Conservation (phyloP, 2,329 filamentous ascomycete genomes). For the Coniochaeta pulveracea region DNA sequence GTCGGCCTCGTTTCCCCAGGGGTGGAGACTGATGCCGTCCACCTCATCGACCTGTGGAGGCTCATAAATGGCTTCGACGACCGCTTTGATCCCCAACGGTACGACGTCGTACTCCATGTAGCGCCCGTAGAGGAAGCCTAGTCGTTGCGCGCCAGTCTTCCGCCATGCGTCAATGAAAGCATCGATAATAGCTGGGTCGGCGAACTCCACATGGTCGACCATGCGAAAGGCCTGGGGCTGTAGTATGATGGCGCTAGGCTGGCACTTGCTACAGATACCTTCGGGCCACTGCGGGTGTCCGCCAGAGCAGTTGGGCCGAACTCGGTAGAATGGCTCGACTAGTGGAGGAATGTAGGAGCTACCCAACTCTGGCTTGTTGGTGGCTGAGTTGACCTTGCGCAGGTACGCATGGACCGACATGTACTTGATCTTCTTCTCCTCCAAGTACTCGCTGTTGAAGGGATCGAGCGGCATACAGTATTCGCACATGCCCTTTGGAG, state of each 20-base stretch:
- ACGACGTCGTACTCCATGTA: constrained; percentile 89
- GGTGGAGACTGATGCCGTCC: constrained; percentile 74
- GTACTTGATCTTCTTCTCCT: constrained; percentile 98
- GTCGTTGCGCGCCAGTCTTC: constrained; percentile 67
- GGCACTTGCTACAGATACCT: constrained; percentile 96
- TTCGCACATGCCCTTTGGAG: constrained; percentile 97
- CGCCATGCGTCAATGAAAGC: constrained; percentile 89
- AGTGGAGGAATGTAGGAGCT: constrained; percentile 94
- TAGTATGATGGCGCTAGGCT: constrained; percentile 90
- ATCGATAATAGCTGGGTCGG: constrained; percentile 73
- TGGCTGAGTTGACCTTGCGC: constrained; percentile 88
- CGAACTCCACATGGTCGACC: constrained; percentile 97
- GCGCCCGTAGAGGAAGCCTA: constrained; percentile 84
- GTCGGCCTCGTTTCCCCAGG: constrained; percentile 77
- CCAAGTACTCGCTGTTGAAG: constrained; percentile 78
- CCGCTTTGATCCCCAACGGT: constrained; percentile 84
- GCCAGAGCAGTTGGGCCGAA: constrained; percentile 79
- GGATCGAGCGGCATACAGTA: constrained; percentile 97
- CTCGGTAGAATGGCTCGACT: constrained; percentile 84
- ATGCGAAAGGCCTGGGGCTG: constrained; percentile 91
- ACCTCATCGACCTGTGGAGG: constrained; percentile 81
- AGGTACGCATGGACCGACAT: constrained; percentile 91
- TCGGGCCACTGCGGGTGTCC: constrained; percentile 91
- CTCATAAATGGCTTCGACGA: constrained; percentile 96
- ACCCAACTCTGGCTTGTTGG: constrained; percentile 89